These are phyloP conservation scores for Vaccinium vitisidaea DNA, from an alignment of 148 eudicot genomes.

Conservation along the genomic window DNA sequence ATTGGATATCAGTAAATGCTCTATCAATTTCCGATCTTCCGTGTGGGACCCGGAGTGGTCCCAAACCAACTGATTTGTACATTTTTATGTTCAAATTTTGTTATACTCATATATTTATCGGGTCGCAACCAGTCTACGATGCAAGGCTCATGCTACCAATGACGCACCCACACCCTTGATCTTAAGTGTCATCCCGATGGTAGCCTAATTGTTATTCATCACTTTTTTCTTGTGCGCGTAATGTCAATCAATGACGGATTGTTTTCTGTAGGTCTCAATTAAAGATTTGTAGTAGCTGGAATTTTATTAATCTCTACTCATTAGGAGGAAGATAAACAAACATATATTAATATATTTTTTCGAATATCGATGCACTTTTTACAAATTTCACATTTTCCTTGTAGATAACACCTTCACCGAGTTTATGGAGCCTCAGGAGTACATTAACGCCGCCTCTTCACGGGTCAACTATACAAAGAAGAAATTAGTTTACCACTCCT, in stretches of 20 bases:
- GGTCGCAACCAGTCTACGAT: neutral
- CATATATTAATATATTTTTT: too few species aligned
- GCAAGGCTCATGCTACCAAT: neutral
- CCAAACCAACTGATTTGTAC: too few species aligned
- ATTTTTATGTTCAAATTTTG: too few species aligned
- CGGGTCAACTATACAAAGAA: neutral
- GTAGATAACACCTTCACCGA: neutral
- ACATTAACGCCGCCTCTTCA: neutral
- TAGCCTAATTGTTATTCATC: too few species aligned
- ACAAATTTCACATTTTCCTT: too few species aligned
- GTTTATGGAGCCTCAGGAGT: neutral
- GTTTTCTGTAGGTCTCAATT: neutral
- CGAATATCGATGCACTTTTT: too few species aligned
- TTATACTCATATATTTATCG: too few species aligned
- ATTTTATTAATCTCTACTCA: too few species aligned
- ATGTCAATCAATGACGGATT: neutral
- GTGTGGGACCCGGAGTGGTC: too few species aligned
- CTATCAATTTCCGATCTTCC: too few species aligned
- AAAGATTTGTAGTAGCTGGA: neutral
- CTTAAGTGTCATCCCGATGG: neutral
- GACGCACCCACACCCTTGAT: neutral
- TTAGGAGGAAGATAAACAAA: too few species aligned
- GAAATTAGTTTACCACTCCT: neutral
- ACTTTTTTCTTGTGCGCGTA: neutral
- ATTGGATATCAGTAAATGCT: too few species aligned